Evolutionary conservation across 139 green algal species (phyloP).

Genomic region (Picochlorum costavermella): DNA sequence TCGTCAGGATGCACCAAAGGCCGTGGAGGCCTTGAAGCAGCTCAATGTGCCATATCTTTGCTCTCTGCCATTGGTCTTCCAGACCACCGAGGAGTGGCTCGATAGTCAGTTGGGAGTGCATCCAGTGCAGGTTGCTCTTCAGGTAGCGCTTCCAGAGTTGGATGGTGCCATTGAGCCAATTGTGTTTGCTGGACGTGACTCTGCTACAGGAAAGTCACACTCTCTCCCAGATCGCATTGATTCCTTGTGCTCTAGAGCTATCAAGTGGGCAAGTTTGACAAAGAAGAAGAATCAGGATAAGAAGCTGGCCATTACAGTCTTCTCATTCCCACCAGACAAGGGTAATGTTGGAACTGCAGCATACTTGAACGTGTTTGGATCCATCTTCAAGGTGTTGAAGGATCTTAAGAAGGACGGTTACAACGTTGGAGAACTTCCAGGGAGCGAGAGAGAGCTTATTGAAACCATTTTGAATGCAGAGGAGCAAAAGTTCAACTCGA

Average conservation of each 20-base stretch:
- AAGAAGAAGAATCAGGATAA: constrained; percentile 91
- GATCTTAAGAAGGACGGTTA: constrained; percentile 86
- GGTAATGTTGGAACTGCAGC: constrained; percentile 98
- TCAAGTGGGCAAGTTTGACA: constrained; percentile 92
- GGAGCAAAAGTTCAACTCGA: constrained; percentile 89
- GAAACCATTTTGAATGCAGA: constrained; percentile 51
- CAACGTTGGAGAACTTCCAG: constrained; percentile 77
- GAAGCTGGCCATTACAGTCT: constrained; percentile 96
- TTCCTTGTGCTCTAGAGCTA: constrained; percentile 69
- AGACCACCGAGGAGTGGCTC: constrained; percentile 99
- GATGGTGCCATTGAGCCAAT: constrained; percentile 97
- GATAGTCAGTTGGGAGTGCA: constrained; percentile 93
- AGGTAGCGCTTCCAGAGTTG: constrained; percentile 98
- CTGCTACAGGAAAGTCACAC: constrained; percentile 94
- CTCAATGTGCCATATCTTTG: constrained; percentile 98
- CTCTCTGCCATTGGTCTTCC: constrained; percentile 95
- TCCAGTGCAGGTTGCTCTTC: constrained; percentile 93
- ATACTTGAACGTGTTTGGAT: constrained; percentile 99
- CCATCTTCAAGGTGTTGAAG: constrained; percentile 83
- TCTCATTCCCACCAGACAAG: constrained; percentile 99
- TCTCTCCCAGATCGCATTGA: constrained; percentile 92
- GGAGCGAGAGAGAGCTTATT: constrained; percentile 72
- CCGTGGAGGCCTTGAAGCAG: constrained; percentile 83
- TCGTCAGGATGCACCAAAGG: constrained; percentile 94
- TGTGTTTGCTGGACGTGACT: constrained; percentile 95